phyloP scores from a whole-genome alignment of 495 filamentous ascomycete genomes.

The Pyronema omphalodes region DNA sequence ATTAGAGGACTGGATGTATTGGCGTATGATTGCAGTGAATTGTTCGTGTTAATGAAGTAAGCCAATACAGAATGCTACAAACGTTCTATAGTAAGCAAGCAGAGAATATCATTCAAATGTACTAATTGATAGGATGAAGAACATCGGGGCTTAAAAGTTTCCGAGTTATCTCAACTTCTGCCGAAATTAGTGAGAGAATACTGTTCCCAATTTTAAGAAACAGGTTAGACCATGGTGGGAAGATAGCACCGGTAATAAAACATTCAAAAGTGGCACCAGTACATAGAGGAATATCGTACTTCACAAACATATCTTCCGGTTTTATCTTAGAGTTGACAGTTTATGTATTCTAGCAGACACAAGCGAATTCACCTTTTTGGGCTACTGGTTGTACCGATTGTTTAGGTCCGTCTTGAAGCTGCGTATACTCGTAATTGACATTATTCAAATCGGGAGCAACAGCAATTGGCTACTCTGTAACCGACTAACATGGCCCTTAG shows the following conservation, averaged over 20 bases:
- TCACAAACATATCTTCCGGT: background rate
- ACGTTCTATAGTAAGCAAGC: conserved; percentile 21
- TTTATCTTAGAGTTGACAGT: background rate
- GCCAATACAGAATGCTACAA: background rate
- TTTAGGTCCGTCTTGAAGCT: background rate
- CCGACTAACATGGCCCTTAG: conserved; percentile 38
- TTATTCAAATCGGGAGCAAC: conserved; percentile 9
- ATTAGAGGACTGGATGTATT: conserved; percentile 34
- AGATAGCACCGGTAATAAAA: conserved; percentile 1
- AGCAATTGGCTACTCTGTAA: conserved; percentile 34
- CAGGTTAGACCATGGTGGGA: conserved; percentile 27
- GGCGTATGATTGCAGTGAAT: conserved; percentile 28
- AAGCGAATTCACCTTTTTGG: conserved; percentile 5
- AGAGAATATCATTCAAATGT: conserved; percentile 27
- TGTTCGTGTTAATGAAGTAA: conserved; percentile 30
- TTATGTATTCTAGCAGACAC: background rate
- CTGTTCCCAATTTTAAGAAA: conserved; percentile 23
- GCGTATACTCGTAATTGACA: background rate
- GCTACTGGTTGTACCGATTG: background rate
- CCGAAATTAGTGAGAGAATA: conserved; percentile 17
- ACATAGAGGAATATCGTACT: background rate
- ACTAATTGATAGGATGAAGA: conserved; percentile 33
- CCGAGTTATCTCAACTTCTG: conserved; percentile 18
- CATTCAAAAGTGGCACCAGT: background rate
- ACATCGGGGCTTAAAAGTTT: conserved; percentile 40